A percentile compares a stretch with the other conserved stretches of the same genome.
Evolutionary conservation across 2,329 filamentous ascomycete genomes (phyloP).

Genomic region (Paraphoma chrysanthemicola): DNA sequence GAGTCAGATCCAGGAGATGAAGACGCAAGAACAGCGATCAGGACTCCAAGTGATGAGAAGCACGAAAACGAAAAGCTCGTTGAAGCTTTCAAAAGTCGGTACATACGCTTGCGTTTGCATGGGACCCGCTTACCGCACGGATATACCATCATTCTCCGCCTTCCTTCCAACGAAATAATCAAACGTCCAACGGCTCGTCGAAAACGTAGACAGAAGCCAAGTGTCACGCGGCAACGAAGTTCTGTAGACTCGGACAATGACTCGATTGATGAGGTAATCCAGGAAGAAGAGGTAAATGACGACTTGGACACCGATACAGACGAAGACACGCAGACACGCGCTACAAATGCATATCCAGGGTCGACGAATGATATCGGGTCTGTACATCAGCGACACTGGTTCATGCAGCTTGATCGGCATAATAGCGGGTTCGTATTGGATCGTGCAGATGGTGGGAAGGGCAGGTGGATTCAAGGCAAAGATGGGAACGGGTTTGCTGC

Average conservation of each 20-base stretch:
- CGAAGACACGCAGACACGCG: constrained; percentile 53
- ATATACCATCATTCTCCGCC: constrained; percentile 51
- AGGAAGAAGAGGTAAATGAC: constrained; percentile 19
- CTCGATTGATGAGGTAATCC: neutral
- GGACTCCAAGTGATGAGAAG: neutral
- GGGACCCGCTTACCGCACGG: constrained; percentile 46
- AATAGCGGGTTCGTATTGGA: constrained; percentile 64
- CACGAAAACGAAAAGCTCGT: constrained; percentile 48
- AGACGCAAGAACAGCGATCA: neutral
- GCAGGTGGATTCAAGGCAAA: constrained; percentile 12
- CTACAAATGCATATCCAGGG: constrained; percentile 71
- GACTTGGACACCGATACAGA: constrained; percentile 53
- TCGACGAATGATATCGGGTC: constrained; percentile 71
- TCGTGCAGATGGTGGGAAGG: constrained; percentile 4
- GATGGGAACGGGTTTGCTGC: constrained; percentile 57
- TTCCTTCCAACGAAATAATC: constrained; percentile 44
- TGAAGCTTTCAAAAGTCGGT: constrained; percentile 46
- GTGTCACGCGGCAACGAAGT: neutral
- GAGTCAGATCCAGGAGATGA: neutral
- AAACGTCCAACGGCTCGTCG: constrained; percentile 25
- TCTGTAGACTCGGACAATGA: constrained; percentile 1
- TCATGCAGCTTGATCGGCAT: constrained; percentile 66
- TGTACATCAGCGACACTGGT: constrained; percentile 73
- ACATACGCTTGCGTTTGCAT: constrained; percentile 52
- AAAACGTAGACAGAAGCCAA: constrained; percentile 12